Base-by-base conservation (phyloP, 2,329 filamentous ascomycete genomes). In the Aspergillus neoniger region DNA sequence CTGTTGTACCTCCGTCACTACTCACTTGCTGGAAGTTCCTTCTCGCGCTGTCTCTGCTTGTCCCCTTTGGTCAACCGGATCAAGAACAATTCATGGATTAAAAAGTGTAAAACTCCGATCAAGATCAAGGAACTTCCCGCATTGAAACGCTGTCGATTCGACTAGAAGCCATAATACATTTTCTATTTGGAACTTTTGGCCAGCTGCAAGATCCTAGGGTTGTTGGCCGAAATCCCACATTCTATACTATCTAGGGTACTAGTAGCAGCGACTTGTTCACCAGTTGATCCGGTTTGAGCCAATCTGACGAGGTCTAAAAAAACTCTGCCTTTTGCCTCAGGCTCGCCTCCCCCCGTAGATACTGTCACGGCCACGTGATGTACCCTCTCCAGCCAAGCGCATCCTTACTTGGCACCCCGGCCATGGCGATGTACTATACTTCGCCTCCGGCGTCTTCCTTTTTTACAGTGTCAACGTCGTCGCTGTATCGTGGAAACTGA, bases 261-360 rank as follows among this genome's bases (percentile, higher is more conserved):
- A 43, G 39, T 44, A 19, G 19, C 19, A 44, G 32, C 19, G 32
- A 21, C 51, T n/a, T 54, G 21, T 19, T 55, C 23, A 30, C 38
- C 38, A 19, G 14, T 28, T 55, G 21, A 55, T 36, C 21, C 36
- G 12, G 39, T 44, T 21, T 25, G 49, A 41, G 53, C 58, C 57
- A 63, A 63, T 60, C 58, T 63, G 50, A 44, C 19, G 44, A 39
- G 53, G 53, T 57, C 50, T 17, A 60, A 62, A 57, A 32, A 60
- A 62, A 58, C 36, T 55, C 32, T 55, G 48, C n/a, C 43, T 12
- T 36, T 49, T 55, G 57, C 57, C 57, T 55, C 38, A 55, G 53
- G 53, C 53, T 25, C 21, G 9, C 25, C 15, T 17, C 25, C 14
- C 14, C 9, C 23, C 25, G 25, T 50, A 50, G 25, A 30, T 50